Evolutionary conservation across 805 yeast species (phyloP), one percentile per base, ranked within the genome.

Genomic region (Barnettozyma wickerhamii): DNA sequence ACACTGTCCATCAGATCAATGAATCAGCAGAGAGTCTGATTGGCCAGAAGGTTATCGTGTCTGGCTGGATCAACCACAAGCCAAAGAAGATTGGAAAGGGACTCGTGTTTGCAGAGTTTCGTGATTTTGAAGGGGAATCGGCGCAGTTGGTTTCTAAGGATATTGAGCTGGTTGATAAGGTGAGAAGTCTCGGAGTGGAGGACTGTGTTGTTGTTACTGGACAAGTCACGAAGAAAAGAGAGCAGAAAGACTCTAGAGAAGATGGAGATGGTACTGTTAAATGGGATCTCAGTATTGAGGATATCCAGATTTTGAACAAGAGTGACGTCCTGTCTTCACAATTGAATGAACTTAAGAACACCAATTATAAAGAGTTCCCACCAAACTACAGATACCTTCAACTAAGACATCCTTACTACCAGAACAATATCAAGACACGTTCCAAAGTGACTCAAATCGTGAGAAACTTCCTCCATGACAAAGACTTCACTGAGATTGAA

Each of bases 41-140:
- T 32, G 51, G 46, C 10, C 5, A 38, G 4, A 23, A 59, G 12
- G 73, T 83, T 2, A 68, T 72, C 0, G 49, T 91, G 7, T 77
- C 86, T 47, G 98, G 99, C 0, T 93, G 96, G 88, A 73, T 91
- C 14, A 79, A 87, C 53, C 68, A 74, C 18, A 80, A 81, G 48
- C 93, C 96, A 0, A 72, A 82, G 40, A 77, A 78, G 39, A 65
- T 85, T 39, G 80, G 91, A 4, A 79, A 77, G 38, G 63, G 63
- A 10, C 65, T 86, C 36, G 71, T 77, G 1, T 91, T 93, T 66
- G 93, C 84, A 3, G 76, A 74, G 20, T 62, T 91, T 12, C 69
- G 98, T 47, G 98, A 90, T 56, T 55, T 68, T 24, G 66, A 76
- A 31, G 96, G 96, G 0, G 75, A 80, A 35, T 48, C 62, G 7